Percentiles rank a stretch among this genome's conserved stretches.
Conservation (phyloP, 2,329 filamentous ascomycete species). For the Elsinoe fawcettii region DNA sequence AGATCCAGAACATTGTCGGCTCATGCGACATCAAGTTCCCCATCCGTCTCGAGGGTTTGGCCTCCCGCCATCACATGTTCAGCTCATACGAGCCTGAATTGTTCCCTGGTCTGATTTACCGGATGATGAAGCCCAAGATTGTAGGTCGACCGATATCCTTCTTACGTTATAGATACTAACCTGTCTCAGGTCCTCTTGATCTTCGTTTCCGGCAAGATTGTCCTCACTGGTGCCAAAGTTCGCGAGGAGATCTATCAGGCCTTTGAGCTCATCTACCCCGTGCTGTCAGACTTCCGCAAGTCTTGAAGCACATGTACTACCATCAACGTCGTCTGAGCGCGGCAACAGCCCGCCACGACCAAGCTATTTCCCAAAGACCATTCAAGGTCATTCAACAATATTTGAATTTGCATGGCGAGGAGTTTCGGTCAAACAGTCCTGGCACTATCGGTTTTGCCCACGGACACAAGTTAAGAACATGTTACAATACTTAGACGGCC, state of each 20-base stretch:
- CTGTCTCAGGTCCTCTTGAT: conserved; percentile 66
- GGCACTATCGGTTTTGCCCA: background rate
- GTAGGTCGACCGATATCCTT: conserved; percentile 11
- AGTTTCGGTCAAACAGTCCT: conserved; percentile 16
- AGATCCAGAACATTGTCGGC: conserved; percentile 99
- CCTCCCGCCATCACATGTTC: conserved; percentile 97
- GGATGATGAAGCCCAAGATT: conserved; percentile 99
- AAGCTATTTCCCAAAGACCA: conserved; percentile 3
- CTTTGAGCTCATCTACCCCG: conserved; percentile 95
- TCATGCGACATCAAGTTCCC: conserved; percentile 99
- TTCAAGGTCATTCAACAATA: conserved; percentile 1
- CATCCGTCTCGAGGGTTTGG: conserved; percentile 90
- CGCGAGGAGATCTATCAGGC: conserved; percentile 97
- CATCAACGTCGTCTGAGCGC: conserved; percentile 10
- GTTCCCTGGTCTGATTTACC: conserved; percentile 98
- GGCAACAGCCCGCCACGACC: conserved; percentile 17
- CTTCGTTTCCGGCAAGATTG: conserved; percentile 97
- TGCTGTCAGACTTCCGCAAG: conserved; percentile 54
- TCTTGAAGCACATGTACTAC: conserved; percentile 22
- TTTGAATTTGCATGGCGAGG: conserved; percentile 20
- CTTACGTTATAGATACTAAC: conserved; percentile 1
- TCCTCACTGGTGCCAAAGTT: conserved; percentile 94
- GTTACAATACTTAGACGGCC: conserved; percentile 15
- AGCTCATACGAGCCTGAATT: conserved; percentile 97
- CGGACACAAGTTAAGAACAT: conserved; percentile 14